Percentiles rank a stretch among this genome's conserved stretches.
phyloP scores from a whole-genome alignment of 2,329 filamentous ascomycete genomes.

The Epichloe festucae region DNA sequence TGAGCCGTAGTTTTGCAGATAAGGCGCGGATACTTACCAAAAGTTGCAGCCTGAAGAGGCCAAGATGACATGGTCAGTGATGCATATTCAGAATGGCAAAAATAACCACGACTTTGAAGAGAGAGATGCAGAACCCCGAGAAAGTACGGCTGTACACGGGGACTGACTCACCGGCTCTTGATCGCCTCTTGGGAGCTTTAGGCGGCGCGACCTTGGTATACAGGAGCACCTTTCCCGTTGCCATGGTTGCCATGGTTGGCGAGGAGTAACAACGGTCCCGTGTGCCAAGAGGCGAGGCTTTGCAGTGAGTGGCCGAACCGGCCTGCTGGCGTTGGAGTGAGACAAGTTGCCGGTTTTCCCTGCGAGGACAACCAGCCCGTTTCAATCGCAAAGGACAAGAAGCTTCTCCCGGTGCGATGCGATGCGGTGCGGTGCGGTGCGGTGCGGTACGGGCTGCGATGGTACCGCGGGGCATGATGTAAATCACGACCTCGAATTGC shows the following conservation, averaged over 20 bases:
- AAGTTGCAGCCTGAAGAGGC: conserved; percentile 32
- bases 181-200: conserved; percentile 46
- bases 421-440: too few species aligned
- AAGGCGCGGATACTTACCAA: conserved; percentile 27
- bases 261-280: not conserved
- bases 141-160: not conserved
- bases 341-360: too few species aligned
- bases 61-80: conserved; percentile 1
- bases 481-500: too few species aligned
- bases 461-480: too few species aligned
- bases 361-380: too few species aligned
- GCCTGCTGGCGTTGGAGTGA: too few species aligned
- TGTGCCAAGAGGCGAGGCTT: not conserved
- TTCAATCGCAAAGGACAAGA: too few species aligned
- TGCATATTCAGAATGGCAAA: not conserved
- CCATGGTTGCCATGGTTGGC: not conserved
- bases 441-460: too few species aligned
- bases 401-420: too few species aligned
- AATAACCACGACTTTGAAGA: not conserved
- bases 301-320: not conserved
- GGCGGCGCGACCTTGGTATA: conserved; percentile 44
- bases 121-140: not conserved
- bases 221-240: conserved; percentile 33
- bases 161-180: conserved; percentile 39
- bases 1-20: conserved; percentile 3